Base-by-base conservation (phyloP, 768 basidiomycete genomes). In the Russula dissimulans region DNA sequence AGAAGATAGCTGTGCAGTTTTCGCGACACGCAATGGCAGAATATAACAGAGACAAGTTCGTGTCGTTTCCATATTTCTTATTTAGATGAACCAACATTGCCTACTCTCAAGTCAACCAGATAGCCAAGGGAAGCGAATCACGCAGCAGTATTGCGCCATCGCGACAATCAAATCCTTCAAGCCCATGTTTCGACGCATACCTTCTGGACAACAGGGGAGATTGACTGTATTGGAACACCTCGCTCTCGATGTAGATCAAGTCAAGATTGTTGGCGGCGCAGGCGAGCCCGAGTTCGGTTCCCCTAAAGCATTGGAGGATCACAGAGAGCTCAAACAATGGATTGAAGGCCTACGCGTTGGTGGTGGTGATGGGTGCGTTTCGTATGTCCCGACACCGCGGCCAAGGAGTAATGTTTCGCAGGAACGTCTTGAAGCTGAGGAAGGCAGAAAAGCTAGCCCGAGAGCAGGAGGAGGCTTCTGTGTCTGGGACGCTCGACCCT, bases 301-400 rank as follows among this genome's bases (percentile, higher is more conserved):
- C 32, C 86, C 86, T 3, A 70, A 71, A 56, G 72, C 77, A 3
- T 66, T 87, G 4, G 77, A 79, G 22, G 67, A 65, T 3, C 60
- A 70, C 38, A 22, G 43, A 5, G 73, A 78, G 32, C 66, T 89
- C 26, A 66, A 65, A 4, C 69, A 72, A 51, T 89, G 86, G 87
- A 71, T 77, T 17, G 66, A 76, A 8, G 85, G 82, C n/a, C 70
- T 87, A 50, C 77, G 75, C 55, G 69, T 76, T 47, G 75, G 77
- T 41, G 85, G 83, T 39, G 83, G 84, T 47, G 81, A 75, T 63
- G 84, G 84, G 86, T 86, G 68, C 71, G 81, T 76, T 39, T 46
- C 41, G 46, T 26, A 32, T 51, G 45, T 57, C 60, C 63, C 12
- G 8, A 29, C 52, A 57, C 32, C 0, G 48, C 44, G 32, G 29